Percentiles rank a stretch among this genome's conserved stretches.
phyloP scores from a whole-genome alignment of 176 grass and related monocot genomes.

The Poa annua region DNA sequence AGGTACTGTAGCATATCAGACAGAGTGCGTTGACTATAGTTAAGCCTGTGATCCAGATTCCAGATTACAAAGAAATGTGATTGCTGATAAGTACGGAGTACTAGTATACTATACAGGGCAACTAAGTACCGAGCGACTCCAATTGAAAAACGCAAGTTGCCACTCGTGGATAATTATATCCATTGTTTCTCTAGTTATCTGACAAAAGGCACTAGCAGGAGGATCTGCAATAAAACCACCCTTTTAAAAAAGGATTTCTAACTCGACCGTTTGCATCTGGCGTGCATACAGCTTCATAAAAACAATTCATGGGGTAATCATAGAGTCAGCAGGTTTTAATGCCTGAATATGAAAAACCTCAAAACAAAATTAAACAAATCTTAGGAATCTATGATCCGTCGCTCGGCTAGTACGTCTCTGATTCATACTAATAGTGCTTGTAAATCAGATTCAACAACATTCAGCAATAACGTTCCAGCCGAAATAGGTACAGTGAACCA shows the following conservation, averaged over 20 bases:
- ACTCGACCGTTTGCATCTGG: slow-evolving; percentile 34
- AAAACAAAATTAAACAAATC: neutral
- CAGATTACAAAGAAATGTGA: neutral
- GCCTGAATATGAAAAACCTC: neutral
- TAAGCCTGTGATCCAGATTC: slow-evolving; percentile 25
- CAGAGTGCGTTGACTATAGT: slow-evolving; percentile 7
- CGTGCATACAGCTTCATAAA: neutral
- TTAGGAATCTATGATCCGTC: neutral
- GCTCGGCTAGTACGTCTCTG: neutral
- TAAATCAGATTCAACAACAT: neutral
- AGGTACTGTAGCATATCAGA: neutral
- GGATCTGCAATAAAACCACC: slow-evolving; percentile 17
- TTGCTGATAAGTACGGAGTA: neutral
- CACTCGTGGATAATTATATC: neutral
- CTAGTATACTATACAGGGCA: neutral
- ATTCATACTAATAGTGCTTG: neutral
- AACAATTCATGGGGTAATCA: neutral
- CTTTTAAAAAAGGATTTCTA: neutral
- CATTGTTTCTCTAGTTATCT: neutral
- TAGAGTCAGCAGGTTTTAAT: neutral
- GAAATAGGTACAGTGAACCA: neutral
- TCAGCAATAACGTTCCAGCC: neutral
- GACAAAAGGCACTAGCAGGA: slow-evolving; percentile 31
- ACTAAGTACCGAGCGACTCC: neutral
- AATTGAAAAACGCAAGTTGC: slow-evolving; percentile 4